Base-by-base conservation (phyloP, 805 yeast species). In the Barnettozyma wickerhamii region DNA sequence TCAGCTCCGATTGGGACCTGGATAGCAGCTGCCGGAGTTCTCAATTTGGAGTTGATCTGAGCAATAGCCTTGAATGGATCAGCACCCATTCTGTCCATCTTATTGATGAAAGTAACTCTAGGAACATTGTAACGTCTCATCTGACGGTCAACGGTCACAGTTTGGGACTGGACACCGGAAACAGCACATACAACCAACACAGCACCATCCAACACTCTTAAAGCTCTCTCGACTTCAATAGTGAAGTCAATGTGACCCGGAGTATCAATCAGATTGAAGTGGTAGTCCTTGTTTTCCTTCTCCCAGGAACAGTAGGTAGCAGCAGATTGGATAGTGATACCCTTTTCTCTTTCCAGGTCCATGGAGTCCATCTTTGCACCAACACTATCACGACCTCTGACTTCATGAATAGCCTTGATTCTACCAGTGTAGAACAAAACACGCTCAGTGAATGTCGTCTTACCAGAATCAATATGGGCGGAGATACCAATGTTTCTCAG, bases 351-450 rank as follows among this genome's bases (percentile, higher is more conserved):
- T 68, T 93, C 99, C 52, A 93, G 74, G 55, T 93, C 99, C 99
- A 93, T 93, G 46, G 90, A 91, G 65, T 93, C 99, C 99, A 93
- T 93, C 69, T 90, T 93, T 42, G 99, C 99, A 46, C 99, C 99
- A 43, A 93, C 98, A 51, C 89, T 82, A 63, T 93, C 99, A 57
- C 93, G 79, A 35, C 99, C 99, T 63, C 99, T 76, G 34, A 86
- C 97, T 65, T 90, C 98, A 59, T 90, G 98, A 56, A 90, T 91
- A 21, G 95, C 95, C 60, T 90, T 87, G 64, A 93, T 93, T 60
- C 99, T 78, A 45, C 99, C 99, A 3, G 99, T 93, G 63, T 93
- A 93, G 67, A 77, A 93, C 54, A 93, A 68, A 24, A 93, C 99
- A 63, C 99, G 84, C 67, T 93, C 99, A 13, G 98, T 93, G 66